These are phyloP conservation scores for Hemerocallis citrina DNA, from an alignment of 106 monocot species.

Conservation along the genomic window DNA sequence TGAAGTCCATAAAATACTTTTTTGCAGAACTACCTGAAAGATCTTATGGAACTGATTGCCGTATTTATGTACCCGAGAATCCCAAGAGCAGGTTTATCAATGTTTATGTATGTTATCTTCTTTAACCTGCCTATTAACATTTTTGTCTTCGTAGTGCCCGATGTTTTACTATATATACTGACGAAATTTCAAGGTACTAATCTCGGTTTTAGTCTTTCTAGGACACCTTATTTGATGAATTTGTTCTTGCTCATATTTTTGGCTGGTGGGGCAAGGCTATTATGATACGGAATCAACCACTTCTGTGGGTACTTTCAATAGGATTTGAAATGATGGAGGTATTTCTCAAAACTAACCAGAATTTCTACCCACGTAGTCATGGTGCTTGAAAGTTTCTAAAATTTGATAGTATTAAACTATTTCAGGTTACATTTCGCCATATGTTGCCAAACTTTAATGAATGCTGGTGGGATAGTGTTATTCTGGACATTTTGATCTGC, in stretches of 20 bases:
- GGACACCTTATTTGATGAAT: slow-evolving; percentile 98
- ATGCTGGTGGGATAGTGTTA: slow-evolving; percentile 98
- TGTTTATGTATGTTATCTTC: slow-evolving; percentile 91
- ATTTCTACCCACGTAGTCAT: not conserved
- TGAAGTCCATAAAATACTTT: slow-evolving; percentile 6
- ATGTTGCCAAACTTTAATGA: slow-evolving; percentile 98
- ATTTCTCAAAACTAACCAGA: not conserved
- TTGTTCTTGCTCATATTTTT: slow-evolving; percentile 94
- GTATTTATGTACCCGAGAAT: slow-evolving; percentile 95
- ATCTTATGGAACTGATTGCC: slow-evolving; percentile 93
- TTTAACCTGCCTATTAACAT: slow-evolving; percentile 16
- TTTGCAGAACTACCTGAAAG: slow-evolving; percentile 85
- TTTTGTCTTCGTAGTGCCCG: slow-evolving; percentile 5
- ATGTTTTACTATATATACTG: not conserved
- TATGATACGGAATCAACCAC: slow-evolving; percentile 95
- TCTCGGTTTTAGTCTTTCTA: slow-evolving; percentile 51
- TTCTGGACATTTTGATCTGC: slow-evolving; percentile 82
- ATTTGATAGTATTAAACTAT: slow-evolving; percentile 4
- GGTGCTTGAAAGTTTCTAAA: not conserved
- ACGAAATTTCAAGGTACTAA: slow-evolving; percentile 28
- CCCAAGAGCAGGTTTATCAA: slow-evolving; percentile 93
- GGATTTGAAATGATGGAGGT: slow-evolving; percentile 99
- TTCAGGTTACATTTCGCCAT: slow-evolving; percentile 94
- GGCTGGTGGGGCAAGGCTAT: slow-evolving; percentile 99
- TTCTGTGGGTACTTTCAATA: slow-evolving; percentile 92